These are phyloP conservation scores for Adiantum capillusveneris DNA, from an alignment of 75 land plant species.

Conservation along the genomic window DNA sequence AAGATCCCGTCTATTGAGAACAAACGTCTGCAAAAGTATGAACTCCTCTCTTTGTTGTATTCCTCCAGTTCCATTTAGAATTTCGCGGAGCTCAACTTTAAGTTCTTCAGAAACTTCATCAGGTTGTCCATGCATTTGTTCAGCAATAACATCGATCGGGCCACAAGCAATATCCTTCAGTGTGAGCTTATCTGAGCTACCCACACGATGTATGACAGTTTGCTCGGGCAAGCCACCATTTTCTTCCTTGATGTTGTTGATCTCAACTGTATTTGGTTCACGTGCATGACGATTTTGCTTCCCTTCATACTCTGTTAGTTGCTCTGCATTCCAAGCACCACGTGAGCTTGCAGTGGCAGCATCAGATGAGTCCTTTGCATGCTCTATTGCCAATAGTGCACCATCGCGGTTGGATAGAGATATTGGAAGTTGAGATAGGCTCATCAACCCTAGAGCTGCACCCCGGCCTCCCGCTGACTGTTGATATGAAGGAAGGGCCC, in stretches of 20 bases:
- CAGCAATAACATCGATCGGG: conserved; percentile 55
- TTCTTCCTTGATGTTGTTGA: conserved; percentile 15
- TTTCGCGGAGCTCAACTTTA: conserved; percentile 54
- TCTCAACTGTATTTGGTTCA: background rate
- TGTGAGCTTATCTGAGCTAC: conserved; percentile 42
- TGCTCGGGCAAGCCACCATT: conserved; percentile 23
- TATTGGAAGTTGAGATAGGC: too few species aligned
- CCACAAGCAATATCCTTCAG: conserved; percentile 71
- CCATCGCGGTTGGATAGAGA: too few species aligned
- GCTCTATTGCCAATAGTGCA: too few species aligned
- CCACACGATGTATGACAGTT: conserved; percentile 63
- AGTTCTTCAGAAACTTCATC: conserved; percentile 77
- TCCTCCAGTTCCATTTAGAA: conserved; percentile 77
- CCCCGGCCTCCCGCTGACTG: too few species aligned
- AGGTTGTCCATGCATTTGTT: conserved; percentile 67
- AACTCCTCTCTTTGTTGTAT: conserved; percentile 78
- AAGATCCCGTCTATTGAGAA: conserved; percentile 65
- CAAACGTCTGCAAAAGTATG: conserved; percentile 61
- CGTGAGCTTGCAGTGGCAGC: too few species aligned
- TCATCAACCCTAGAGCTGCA: too few species aligned
- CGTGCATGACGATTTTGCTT: background rate
- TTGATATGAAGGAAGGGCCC: background rate
- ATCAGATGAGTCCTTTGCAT: too few species aligned
- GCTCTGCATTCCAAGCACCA: too few species aligned
- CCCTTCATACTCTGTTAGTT: background rate